phyloP scores from a whole-genome alignment of 202 grass and related monocot species.

The Schoenoplectus tabernaemontani region DNA sequence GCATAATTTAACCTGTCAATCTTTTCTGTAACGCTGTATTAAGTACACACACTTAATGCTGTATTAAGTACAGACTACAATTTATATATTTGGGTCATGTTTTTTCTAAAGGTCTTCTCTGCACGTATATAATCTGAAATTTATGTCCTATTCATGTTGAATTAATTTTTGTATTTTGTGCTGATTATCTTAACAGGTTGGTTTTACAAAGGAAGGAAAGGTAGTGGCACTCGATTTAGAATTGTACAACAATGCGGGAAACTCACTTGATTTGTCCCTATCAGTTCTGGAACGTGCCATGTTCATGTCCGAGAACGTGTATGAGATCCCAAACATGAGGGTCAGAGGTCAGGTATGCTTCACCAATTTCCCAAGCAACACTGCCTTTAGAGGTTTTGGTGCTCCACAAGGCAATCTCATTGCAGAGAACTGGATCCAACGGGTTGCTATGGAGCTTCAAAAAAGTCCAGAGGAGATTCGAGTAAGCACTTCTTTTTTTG shows the following conservation, averaged over 20 bases:
- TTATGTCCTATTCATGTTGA: not conserved
- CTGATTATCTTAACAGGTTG: slow-evolving; percentile 42
- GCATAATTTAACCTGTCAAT: not conserved
- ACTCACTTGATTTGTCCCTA: slow-evolving; percentile 69
- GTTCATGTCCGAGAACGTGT: slow-evolving; percentile 80
- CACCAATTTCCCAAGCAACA: slow-evolving; percentile 96
- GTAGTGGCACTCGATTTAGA: slow-evolving; percentile 72
- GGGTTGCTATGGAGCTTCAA: slow-evolving; percentile 65
- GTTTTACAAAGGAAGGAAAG: slow-evolving; percentile 78
- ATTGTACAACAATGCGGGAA: slow-evolving; percentile 80
- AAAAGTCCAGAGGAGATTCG: slow-evolving; percentile 73
- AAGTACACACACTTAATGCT: not conserved
- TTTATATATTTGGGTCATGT: not conserved
- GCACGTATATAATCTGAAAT: not conserved
- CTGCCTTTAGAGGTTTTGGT: slow-evolving; percentile 95
- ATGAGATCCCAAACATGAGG: slow-evolving; percentile 64
- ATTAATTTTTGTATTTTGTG: not conserved
- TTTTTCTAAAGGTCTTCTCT: not conserved
- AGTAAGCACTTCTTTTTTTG: slow-evolving; percentile 33
- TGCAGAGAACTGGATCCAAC: slow-evolving; percentile 87
- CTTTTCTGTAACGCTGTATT: not conserved
- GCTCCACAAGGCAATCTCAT: slow-evolving; percentile 90
- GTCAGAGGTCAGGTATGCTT: slow-evolving; percentile 72
- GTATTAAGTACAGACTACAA: not conserved
- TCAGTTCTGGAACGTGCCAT: slow-evolving; percentile 76